Conservation (phyloP, 768 basidiomycete genomes). For the Melanogaster broomeanus region DNA sequence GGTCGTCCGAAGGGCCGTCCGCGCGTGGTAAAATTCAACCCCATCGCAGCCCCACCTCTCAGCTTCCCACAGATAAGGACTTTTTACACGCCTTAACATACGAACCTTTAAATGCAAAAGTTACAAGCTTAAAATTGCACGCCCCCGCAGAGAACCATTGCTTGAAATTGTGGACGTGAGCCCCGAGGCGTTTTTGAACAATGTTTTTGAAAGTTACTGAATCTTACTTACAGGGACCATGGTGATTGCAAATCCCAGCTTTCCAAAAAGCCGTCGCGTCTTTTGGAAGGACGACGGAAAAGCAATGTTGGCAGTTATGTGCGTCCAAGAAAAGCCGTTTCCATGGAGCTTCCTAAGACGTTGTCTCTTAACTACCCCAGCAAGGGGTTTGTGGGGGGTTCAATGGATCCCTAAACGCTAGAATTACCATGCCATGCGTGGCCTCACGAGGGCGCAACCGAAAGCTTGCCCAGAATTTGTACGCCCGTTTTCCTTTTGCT, state of each 20-base stretch:
- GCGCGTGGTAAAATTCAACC: conserved; percentile 13
- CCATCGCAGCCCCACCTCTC: conserved; percentile 38
- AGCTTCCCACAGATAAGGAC: conserved; percentile 37
- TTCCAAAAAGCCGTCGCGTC: conserved; percentile 45
- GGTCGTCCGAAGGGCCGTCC: not conserved
- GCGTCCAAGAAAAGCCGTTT: conserved; percentile 19
- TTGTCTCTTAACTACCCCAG: not conserved
- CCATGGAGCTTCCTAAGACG: not conserved
- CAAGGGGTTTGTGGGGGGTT: conserved; percentile 32
- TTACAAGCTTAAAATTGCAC: conserved; percentile 47
- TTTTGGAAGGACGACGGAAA: conserved; percentile 52
- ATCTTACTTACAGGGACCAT: conserved; percentile 37
- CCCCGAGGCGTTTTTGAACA: not conserved
- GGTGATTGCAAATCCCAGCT: conserved; percentile 47
- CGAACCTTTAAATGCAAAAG: conserved; percentile 48
- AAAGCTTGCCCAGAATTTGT: too few species aligned
- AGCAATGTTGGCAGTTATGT: conserved; percentile 41
- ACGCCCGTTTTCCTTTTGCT: too few species aligned
- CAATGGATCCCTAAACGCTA: too few species aligned
- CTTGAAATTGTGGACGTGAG: conserved; percentile 52
- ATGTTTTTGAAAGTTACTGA: not conserved
- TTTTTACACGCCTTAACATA: conserved; percentile 45
- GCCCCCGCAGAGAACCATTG: conserved; percentile 36
- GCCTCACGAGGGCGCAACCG: too few species aligned
- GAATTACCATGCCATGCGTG: too few species aligned